A percentile compares a stretch with the other conserved stretches of the same genome.
Conservation (phyloP, 306 rosid species). For the Vigna trinervia region DNA sequence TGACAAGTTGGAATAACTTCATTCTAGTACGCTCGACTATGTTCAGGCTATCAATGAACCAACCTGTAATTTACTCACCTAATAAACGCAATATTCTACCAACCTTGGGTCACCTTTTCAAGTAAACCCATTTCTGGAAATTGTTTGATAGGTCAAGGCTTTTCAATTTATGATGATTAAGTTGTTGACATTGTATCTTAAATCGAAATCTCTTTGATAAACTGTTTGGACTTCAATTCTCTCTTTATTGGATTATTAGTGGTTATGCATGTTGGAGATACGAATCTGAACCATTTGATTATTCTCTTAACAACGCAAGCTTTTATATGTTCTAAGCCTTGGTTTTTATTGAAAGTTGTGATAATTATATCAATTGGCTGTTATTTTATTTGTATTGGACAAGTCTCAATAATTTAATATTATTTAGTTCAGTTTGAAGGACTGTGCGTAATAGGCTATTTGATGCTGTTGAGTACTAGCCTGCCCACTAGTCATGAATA, state of each 20-base stretch:
- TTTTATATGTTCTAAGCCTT: not conserved
- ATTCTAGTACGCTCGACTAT: constrained; percentile 16
- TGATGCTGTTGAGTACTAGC: not conserved
- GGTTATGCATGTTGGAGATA: constrained; percentile 15
- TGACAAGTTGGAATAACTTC: constrained; percentile 23
- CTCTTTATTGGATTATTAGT: not conserved
- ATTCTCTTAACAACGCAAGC: not conserved
- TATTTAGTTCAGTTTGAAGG: not conserved
- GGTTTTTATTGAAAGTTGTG: not conserved
- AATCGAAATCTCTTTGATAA: constrained; percentile 3
- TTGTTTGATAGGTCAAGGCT: constrained; percentile 17
- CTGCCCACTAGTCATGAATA: not conserved
- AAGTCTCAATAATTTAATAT: not conserved
- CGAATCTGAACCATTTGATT: constrained; percentile 7
- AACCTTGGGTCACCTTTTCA: not conserved
- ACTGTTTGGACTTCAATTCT: no score
- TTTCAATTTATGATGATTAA: constrained; percentile 7
- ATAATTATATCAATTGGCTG: constrained; percentile 26
- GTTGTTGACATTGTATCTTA: not conserved
- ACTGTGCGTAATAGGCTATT: not conserved
- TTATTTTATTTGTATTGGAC: not conserved
- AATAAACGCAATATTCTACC: not conserved
- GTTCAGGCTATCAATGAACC: constrained; percentile 22
- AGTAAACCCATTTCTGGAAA: not conserved
- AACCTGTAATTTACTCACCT: not conserved